Evolutionary conservation across 73 alveolate species (phyloP), one percentile per base, ranked within the genome.

Genomic region (Stentor roeselii): DNA sequence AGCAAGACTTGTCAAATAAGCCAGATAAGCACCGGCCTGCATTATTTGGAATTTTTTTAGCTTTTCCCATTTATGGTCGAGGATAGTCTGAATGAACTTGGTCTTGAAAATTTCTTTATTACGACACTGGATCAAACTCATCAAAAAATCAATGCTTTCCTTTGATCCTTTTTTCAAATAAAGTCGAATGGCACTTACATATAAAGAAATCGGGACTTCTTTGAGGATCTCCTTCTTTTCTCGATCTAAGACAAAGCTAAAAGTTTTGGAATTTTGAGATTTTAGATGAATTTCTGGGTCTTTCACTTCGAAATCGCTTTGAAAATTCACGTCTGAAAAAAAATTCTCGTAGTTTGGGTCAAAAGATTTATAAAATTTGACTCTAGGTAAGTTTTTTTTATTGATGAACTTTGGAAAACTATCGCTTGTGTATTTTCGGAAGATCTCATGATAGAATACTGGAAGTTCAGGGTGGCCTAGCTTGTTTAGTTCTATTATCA

Each of bases 61-160:
- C 3, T 4, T 60, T 60, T 31, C 78, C 78, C 78, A 60, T 60
- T 60, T 60, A 60, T 60, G 78, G 4, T 11, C 39, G 6, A 60
- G 30, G 3, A 60, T 60, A 21, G 11, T 27, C 36, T 60, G 78
- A 14, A 60, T 60, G 36, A 60, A 27, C 78, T 60, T 60, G 4
- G 78, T 60, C 39, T 4, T 60, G 30, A 60, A 60, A 21, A 60
- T 60, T 6, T 4, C 78, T 6, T 4, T 6, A 31, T 60, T 60
- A 21, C 40, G 78, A 60, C 78, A 60, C 39, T 60, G 14, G 6
- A 6, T 27, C 11, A 60, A 27, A 27, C 78, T 60, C 11, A 3
- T 31, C 4, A 60, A 21, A 27, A 60, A 60, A 11, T 21, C 34
- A 60, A 27, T 60, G 30, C 78, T 60, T 60, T 4, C 78, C 30